Percentiles rank a stretch among this genome's conserved stretches.
Evolutionary conservation across 768 basidiomycete species (phyloP).

Genomic region (Pisolithus sp.): DNA sequence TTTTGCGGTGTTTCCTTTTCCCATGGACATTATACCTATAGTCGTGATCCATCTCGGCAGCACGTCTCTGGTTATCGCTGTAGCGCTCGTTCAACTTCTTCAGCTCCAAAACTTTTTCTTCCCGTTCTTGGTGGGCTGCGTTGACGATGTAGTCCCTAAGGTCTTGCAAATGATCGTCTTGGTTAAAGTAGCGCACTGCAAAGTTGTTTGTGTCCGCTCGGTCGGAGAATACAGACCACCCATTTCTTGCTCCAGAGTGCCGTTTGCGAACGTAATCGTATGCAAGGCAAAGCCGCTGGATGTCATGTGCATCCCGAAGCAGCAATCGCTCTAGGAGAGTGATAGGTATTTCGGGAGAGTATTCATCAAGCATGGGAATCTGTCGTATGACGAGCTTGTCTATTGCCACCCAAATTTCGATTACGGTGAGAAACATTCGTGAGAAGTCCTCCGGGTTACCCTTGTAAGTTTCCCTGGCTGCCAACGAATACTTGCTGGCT

Average conservation of each 20-base stretch:
- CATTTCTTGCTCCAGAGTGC: constrained; percentile 6
- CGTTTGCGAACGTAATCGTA: constrained; percentile 30
- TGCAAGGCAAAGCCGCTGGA: constrained; percentile 24
- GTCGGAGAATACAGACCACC: constrained; percentile 31
- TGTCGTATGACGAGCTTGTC: constrained; percentile 19
- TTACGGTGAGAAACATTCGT: constrained; percentile 33
- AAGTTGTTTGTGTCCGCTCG: constrained; percentile 18
- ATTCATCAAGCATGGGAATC: constrained; percentile 24
- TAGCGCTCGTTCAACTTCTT: constrained; percentile 12
- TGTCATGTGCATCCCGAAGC: constrained; percentile 19
- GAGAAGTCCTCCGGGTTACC: constrained; percentile 36
- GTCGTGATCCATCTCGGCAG: constrained; percentile 2
- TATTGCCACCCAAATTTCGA: constrained; percentile 35
- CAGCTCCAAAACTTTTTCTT: background rate
- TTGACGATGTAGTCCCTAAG: constrained; percentile 27
- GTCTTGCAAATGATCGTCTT: constrained; percentile 14
- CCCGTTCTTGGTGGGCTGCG: constrained; percentile 10
- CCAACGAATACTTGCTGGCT: constrained; percentile 21
- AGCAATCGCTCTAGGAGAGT: constrained; percentile 22
- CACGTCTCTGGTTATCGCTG: background rate
- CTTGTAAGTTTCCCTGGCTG: constrained; percentile 22
- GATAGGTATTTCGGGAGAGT: constrained; percentile 28
- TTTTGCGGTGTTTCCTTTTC: too few species aligned
- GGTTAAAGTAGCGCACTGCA: constrained; percentile 29
- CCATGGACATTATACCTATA: constrained; percentile 24